Evolutionary conservation across 225 moss, liverwort and hornwort species (phyloP), one percentile per base, ranked within the genome.

Genomic region (Climacium dendroides): DNA sequence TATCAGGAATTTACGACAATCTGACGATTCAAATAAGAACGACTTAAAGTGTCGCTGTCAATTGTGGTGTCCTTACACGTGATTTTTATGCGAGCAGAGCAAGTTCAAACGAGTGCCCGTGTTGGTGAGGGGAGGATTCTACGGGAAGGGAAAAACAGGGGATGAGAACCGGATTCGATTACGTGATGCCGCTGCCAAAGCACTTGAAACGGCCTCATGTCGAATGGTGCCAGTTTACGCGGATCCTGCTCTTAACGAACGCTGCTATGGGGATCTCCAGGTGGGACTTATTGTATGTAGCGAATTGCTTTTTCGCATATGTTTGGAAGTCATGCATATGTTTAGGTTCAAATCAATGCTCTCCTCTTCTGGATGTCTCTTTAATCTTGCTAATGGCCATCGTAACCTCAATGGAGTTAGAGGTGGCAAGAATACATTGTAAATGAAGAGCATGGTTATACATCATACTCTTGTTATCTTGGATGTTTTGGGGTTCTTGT

Each of bases 261-360:
- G 97, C 59, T 97, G 96, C 92, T 97, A 97, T 87, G 97, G 97
- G 73, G 95, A 97, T 85, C 92, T 97, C 79, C 97, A 97, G 97
- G 97, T 97, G 78, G 32, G 19, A 22, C 55, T 52, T 52, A 52
- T 20, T 74, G 52, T 74, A 50, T 50, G 32, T 52, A 8, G 22
- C 74, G 34, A 74, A 50, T 13, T 74, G 74, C 34, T 74, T 13
- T 52, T 52, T 52, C 52, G 74, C 12, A 55, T 17, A 4, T 66
- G 10, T 83, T 80, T 59, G 35, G 66, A 69, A 79, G 59, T 29
- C 69, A 28, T 63, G 81, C 52, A 62, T 63, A 63, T 53, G 52
- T 74, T 43, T 22, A 62, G 47, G 60, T 62, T 73, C 72, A 79
- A 72, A 53, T 80, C 54, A 43, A 23, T 65, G n/a, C 39, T 61